Percentiles rank a stretch among this genome's conserved stretches.
These are phyloP conservation scores for Sclerotinia borealis DNA, from an alignment of 2,329 filamentous ascomycete species.

Conservation along the genomic window DNA sequence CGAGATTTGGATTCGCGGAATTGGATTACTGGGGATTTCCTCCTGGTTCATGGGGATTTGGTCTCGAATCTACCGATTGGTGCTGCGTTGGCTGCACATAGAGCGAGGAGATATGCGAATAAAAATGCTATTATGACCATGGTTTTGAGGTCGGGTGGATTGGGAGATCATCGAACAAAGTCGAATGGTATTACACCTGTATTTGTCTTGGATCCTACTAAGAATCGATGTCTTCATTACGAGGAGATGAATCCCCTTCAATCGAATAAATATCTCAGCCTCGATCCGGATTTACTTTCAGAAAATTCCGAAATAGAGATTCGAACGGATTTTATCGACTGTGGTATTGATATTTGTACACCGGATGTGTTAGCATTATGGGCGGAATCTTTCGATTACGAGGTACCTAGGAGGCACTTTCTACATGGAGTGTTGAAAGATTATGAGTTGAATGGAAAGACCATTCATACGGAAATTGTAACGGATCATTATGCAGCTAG, in stretches of 20 bases:
- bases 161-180: slow-evolving; percentile 67
- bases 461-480: slow-evolving; percentile 86
- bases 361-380: slow-evolving; percentile 91
- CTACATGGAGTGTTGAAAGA: slow-evolving; percentile 91
- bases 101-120: slow-evolving; percentile 71
- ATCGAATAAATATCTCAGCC: slow-evolving; percentile 57
- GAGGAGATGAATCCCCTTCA: slow-evolving; percentile 76
- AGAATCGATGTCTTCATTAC: slow-evolving; percentile 83
- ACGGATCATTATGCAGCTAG: slow-evolving; percentile 79
- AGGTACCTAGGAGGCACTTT: slow-evolving; percentile 81
- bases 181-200: slow-evolving; percentile 68
- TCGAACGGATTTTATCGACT: slow-evolving; percentile 83
- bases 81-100: slow-evolving; percentile 68
- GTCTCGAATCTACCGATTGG: slow-evolving; percentile 88
- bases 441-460: slow-evolving; percentile 93
- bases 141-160: slow-evolving; percentile 73
- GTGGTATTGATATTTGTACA: slow-evolving; percentile 94
- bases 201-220: slow-evolving; percentile 78
- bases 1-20: slow-evolving; percentile 84
- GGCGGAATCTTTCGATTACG: slow-evolving; percentile 97
- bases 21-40: slow-evolving; percentile 82
- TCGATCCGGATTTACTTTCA: slow-evolving; percentile 76
- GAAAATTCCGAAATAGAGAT: slow-evolving; percentile 71
- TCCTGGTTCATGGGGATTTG: slow-evolving; percentile 87
- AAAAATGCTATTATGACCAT: slow-evolving; percentile 98